Evolutionary conservation across 176 grass and related monocot genomes (phyloP), one percentile per base, ranked within the genome.

Genomic region (Melocanna baccifera): DNA sequence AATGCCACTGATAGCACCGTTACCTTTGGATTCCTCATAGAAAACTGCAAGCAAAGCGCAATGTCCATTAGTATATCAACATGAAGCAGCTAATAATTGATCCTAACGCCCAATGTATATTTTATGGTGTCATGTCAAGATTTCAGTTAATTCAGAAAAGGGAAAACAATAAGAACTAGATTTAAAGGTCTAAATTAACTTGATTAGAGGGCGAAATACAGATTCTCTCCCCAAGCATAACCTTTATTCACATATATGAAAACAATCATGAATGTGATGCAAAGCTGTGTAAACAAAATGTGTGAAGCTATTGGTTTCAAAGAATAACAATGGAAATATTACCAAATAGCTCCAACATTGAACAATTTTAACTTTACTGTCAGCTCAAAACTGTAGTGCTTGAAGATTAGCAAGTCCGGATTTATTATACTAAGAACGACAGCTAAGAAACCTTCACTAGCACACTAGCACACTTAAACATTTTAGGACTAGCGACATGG

Each of bases 21-120:
- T 71, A 89, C 90, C 66, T 96, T 95, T 15, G 97, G 88, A 71
- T 99, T 96, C 81, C 90, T 92, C 90, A 85, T 96, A 64, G 97
- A 93, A 85, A 94, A 86, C 92, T 97, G 86, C 62, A 80, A 84
- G 3, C 62, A 40, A 85, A 86, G 16, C 15, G 40, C 36, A 61
- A 63, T 61, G 16, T 57, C 15, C 65, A 81, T 82, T 76, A 88
- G 72, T 29, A 78, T 66, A 67, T 67, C 36, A 28, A 28, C 47
- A 25, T 55, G 37, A 39, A 37, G 41, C 3, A 75, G 36, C 26
- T 34, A 22, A 81, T 43, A 46, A 45, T n/a, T 67, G 32, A 81
- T 78, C 43, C 4, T 52, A 78, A 42, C 7, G 19, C 7, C 26
- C 6, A 58, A 25, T 34, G 2, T 18, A 26, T 29, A 57, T 52